phyloP scores from a whole-genome alignment of 2,329 filamentous ascomycete species.

The Hypoxylon sp. region DNA sequence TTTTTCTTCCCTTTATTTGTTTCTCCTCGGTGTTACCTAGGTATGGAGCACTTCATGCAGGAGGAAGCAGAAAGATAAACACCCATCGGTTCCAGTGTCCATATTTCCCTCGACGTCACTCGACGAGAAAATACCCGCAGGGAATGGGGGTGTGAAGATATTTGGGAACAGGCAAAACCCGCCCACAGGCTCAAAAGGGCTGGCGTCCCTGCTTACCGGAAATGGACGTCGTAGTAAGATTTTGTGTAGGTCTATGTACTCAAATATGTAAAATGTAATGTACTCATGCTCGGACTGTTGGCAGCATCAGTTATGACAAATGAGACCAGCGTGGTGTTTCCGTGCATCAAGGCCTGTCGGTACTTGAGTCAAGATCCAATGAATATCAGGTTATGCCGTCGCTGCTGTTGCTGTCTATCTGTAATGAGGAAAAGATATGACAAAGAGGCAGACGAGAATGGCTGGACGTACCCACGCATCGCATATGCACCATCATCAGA shows the following conservation, averaged over 20 bases:
- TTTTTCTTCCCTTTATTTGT: constrained; percentile 14
- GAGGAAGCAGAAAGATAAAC: constrained; percentile 19
- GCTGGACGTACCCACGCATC: constrained; percentile 31
- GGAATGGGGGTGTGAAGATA: constrained; percentile 23
- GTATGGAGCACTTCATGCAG: constrained; percentile 23
- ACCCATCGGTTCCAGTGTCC: constrained; percentile 18
- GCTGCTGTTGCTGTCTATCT: constrained; percentile 23
- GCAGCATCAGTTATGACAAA: constrained; percentile 35
- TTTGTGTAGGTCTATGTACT: no score
- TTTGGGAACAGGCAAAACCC: constrained; percentile 36
- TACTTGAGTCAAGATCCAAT: constrained; percentile 32
- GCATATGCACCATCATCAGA: constrained; percentile 34
- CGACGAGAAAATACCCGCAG: constrained; percentile 31
- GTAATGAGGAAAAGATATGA: constrained; percentile 30
- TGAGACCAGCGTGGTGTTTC: constrained; percentile 21
- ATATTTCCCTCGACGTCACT: constrained; percentile 16
- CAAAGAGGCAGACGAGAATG: constrained; percentile 24
- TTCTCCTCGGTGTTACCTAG: constrained; percentile 31
- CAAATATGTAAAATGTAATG: background rate
- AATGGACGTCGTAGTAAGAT: constrained; percentile 27
- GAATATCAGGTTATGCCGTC: constrained; percentile 14
- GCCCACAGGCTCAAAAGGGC: constrained; percentile 29
- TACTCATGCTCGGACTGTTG: constrained; percentile 2
- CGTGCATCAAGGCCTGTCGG: constrained; percentile 33
- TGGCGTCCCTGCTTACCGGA: constrained; percentile 32